Evolutionary conservation across 2,329 filamentous ascomycete genomes (phyloP).

Genomic region (Apiospora rasikravindrae): DNA sequence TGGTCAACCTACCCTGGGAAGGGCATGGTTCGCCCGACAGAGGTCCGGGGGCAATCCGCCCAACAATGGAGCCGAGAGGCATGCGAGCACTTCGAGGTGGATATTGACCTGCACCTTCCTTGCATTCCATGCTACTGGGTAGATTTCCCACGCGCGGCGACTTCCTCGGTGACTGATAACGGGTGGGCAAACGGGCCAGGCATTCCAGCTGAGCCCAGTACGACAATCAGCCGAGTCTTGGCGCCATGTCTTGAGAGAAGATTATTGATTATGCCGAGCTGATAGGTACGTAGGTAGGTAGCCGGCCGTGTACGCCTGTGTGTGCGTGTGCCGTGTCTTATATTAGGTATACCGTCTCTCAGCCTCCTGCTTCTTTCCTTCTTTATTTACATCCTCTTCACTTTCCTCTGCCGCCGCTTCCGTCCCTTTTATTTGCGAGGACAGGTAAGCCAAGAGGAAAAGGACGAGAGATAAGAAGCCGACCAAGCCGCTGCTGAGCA

Average conservation of each 20-base stretch:
- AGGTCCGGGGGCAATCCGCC: background rate
- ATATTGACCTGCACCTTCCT: background rate
- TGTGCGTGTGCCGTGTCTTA: conserved; percentile 5
- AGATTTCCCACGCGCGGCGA: background rate
- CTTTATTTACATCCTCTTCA: background rate
- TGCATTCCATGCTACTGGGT: background rate
- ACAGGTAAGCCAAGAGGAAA: conserved; percentile 7
- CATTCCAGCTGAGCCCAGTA: conserved; percentile 11
- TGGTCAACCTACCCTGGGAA: conserved; percentile 15
- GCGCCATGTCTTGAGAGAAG: background rate
- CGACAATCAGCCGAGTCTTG: conserved; percentile 8
- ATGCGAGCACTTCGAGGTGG: background rate
- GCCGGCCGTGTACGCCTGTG: background rate
- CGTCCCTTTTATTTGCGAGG: conserved; percentile 1
- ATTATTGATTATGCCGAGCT: conserved; percentile 16
- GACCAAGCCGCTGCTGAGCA: background rate
- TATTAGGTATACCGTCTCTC: conserved; percentile 6
- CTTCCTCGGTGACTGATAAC: conserved; percentile 10
- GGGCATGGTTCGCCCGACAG: background rate
- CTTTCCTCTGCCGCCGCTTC: background rate
- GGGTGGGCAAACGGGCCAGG: background rate
- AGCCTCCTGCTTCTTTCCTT: background rate
- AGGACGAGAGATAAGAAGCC: background rate
- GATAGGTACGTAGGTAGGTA: background rate
- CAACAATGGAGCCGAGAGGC: background rate